Evolutionary conservation across 2,329 filamentous ascomycete genomes (phyloP), one percentile per base, ranked within the genome.

Genomic region (Penicillium polonicum): DNA sequence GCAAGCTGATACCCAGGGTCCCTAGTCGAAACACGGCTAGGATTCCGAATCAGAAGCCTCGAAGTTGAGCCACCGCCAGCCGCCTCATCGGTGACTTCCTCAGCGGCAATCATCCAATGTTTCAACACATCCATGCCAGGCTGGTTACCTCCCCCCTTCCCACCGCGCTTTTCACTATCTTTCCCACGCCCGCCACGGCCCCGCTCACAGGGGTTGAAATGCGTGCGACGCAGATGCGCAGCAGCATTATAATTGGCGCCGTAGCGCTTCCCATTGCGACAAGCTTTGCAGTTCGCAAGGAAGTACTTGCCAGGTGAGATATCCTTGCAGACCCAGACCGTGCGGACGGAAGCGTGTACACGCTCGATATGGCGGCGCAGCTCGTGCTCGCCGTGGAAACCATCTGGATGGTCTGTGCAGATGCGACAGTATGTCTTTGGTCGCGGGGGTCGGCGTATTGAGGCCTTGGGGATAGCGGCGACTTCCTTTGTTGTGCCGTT

Each of bases 181-280:
- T 84, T 84, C 46, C 81, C 80, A 48, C 83, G 76, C 9, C 83
- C 84, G 23, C 83, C 76, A n/a, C 77, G 72, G 21, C 76, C 77
- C 23, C 77, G 78, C 70, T 84, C 83, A 64, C 83, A 82, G 1
- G 84, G 88, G 70, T 89, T 90, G 80, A 97, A 97, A 72, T 97
- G 93, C 0, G 89, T 88, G 49, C 93, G 87, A 42, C 92, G 85
- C 9, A 97, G 82, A 72, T 97, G 93, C 0, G 92, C 93, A 0
- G 92, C 92, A 0, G 92, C 93, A 68, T 97, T 97, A 77, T 97
- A 97, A 77, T 97, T 94, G 17, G 90, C 90, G 4, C 89, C 89
- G 67, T 97, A 97, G 58, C 85, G 83, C 79, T 96, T 97, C 55
- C 83, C 78, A 44, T 83, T 82, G 48, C 82, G 83, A 74, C 93